Conservation (phyloP, 202 grass and related monocot genomes). For the Digitaria exilis region DNA sequence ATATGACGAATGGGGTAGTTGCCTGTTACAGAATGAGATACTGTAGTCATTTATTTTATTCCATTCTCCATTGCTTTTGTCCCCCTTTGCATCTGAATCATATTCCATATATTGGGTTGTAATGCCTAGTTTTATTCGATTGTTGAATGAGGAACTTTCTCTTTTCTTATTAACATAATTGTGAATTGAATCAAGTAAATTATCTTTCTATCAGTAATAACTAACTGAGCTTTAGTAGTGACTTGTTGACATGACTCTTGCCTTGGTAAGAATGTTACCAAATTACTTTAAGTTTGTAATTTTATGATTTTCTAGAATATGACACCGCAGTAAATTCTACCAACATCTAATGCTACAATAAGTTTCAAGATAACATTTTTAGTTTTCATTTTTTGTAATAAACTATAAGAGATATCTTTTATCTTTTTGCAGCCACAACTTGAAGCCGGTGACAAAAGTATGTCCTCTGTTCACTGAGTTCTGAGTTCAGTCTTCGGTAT, state of each 20-base stretch:
- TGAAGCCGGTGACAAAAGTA: constrained; percentile 98
- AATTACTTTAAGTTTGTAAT: neutral
- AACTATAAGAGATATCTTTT: constrained; percentile 36
- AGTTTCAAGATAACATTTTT: constrained; percentile 3
- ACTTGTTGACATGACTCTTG: neutral
- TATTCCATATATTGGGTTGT: neutral
- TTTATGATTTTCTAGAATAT: neutral
- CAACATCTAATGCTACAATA: neutral
- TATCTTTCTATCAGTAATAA: neutral
- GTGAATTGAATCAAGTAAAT: neutral
- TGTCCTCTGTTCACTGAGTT: constrained; percentile 35
- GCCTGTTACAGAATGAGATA: constrained; percentile 8
- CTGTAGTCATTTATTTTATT: neutral
- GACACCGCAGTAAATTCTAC: neutral
- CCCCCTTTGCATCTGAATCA: neutral
- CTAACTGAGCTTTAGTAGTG: too few relatives aligned
- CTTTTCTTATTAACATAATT: constrained; percentile 4
- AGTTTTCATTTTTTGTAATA: constrained; percentile 26
- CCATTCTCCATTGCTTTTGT: neutral
- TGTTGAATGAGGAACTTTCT: neutral
- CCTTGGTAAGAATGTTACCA: neutral
- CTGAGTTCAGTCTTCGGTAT: constrained; percentile 4
- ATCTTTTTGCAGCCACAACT: constrained; percentile 78
- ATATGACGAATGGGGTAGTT: neutral
- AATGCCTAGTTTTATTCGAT: neutral